Percentiles rank a stretch among this genome's conserved stretches.
phyloP scores from a whole-genome alignment of 2,329 filamentous ascomycete genomes.

The Colletotrichum orchidophilum region DNA sequence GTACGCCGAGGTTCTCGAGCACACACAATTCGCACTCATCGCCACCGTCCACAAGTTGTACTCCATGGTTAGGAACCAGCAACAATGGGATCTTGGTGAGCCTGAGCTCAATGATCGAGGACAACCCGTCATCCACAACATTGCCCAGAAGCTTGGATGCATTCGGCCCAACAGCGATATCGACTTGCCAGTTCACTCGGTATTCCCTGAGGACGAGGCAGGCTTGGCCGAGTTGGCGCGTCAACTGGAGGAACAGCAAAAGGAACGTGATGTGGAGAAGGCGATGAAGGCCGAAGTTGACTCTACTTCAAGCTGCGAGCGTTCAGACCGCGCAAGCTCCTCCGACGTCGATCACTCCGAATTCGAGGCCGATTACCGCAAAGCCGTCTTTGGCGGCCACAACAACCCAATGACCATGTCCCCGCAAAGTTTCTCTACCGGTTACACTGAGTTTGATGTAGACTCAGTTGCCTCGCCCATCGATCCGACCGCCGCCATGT shows the following conservation, averaged over 20 bases:
- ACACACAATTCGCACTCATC: conserved; percentile 71
- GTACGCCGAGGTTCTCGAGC: conserved; percentile 72
- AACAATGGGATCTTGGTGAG: conserved; percentile 70
- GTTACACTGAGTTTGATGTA: conserved; percentile 54
- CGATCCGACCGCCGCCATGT: conserved; percentile 45
- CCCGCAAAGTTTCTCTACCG: conserved; percentile 59
- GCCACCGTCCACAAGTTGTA: conserved; percentile 74
- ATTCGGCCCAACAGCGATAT: conserved; percentile 70
- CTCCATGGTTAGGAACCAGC: conserved; percentile 67
- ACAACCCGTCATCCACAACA: conserved; percentile 72
- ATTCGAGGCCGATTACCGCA: conserved; percentile 64
- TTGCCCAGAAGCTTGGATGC: conserved; percentile 71
- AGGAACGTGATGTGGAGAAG: conserved; percentile 47
- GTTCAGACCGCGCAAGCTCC: conserved; percentile 61
- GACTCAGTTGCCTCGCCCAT: conserved; percentile 48
- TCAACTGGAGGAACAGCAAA: conserved; percentile 60
- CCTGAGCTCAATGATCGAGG: conserved; percentile 71
- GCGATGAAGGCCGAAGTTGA: conserved; percentile 45
- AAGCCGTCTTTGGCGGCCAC: conserved; percentile 51
- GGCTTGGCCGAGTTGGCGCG: conserved; percentile 65
- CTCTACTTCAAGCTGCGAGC: conserved; percentile 44
- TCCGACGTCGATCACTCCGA: conserved; percentile 66
- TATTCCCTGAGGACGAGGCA: conserved; percentile 70
- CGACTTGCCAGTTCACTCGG: conserved; percentile 64
- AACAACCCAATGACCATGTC: conserved; percentile 58